Percentiles rank a stretch among this genome's conserved stretches.
Evolutionary conservation across 2,329 filamentous ascomycete genomes (phyloP).

Genomic region (Fusarium clavum): DNA sequence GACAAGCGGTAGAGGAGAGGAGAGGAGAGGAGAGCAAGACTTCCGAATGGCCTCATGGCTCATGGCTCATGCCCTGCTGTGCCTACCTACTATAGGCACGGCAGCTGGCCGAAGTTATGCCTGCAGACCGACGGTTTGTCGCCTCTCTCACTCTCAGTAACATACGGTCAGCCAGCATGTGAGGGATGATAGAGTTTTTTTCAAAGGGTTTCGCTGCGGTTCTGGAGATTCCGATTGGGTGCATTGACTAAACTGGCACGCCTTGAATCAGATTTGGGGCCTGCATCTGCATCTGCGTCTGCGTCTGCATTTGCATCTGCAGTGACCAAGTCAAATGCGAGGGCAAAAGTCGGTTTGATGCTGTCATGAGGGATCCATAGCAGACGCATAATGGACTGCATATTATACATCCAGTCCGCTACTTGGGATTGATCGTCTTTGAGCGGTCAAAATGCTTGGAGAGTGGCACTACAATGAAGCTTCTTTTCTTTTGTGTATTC

Average conservation of each 20-base stretch:
- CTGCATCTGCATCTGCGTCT: background rate
- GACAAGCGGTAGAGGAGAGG: background rate
- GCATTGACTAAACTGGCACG: constrained; percentile 29
- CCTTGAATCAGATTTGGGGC: constrained; percentile 16
- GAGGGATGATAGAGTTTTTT: constrained; percentile 23
- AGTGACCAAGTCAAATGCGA: constrained; percentile 7
- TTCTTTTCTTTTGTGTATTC: background rate
- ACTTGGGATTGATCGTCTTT: constrained; percentile 21
- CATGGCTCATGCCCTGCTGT: background rate
- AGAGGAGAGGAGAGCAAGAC: background rate
- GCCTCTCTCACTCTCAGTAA: background rate
- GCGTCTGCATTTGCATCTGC: background rate
- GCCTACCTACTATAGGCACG: background rate
- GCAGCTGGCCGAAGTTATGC: constrained; percentile 5
- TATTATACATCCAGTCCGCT: background rate
- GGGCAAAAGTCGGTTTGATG: constrained; percentile 1
- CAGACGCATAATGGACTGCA: constrained; percentile 10
- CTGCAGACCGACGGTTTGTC: constrained; percentile 11
- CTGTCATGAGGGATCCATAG: constrained; percentile 17
- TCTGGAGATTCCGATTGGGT: constrained; percentile 19
- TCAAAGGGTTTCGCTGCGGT: constrained; percentile 1
- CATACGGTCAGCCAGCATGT: constrained; percentile 8
- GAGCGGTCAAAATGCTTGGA: background rate
- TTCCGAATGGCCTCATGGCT: background rate
- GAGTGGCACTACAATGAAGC: background rate